A percentile compares a stretch with the other conserved stretches of the same genome.
Evolutionary conservation across 2,329 filamentous ascomycete species (phyloP).

Genomic region (Paraphoma chrysanthemicola): DNA sequence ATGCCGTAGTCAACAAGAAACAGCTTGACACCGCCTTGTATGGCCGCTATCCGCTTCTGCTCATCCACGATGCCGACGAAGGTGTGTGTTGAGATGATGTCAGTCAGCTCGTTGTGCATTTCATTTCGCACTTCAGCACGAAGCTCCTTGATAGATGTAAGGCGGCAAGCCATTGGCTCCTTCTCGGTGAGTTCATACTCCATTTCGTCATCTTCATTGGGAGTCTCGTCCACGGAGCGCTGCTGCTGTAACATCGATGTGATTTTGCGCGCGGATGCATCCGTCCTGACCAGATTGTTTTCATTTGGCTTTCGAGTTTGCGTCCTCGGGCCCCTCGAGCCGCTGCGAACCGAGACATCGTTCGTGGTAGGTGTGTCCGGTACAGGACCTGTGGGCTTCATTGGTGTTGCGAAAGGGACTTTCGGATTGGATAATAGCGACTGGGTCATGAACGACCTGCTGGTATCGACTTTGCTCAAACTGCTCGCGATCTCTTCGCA

Average conservation of each 20-base stretch:
- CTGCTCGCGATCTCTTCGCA: slow-evolving; percentile 80
- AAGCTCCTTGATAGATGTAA: slow-evolving; percentile 86
- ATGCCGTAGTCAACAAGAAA: slow-evolving; percentile 94
- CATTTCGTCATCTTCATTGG: slow-evolving; percentile 56
- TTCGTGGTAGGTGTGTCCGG: slow-evolving; percentile 22
- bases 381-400: slow-evolving; percentile 43
- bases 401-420: slow-evolving; percentile 48
- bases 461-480: slow-evolving; percentile 87
- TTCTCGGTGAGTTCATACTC: slow-evolving; percentile 77
- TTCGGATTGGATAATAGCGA: slow-evolving; percentile 68
- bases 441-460: slow-evolving; percentile 92
- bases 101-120: slow-evolving; percentile 85
- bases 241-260: slow-evolving; percentile 87
- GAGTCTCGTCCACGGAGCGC: slow-evolving; percentile 41
- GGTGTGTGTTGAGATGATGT: slow-evolving; percentile 85
- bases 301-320: slow-evolving; percentile 65
- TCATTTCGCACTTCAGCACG: slow-evolving; percentile 79
- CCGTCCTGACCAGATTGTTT: slow-evolving; percentile 89
- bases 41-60: slow-evolving; percentile 82
- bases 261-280: slow-evolving; percentile 88
- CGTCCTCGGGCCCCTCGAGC: slow-evolving; percentile 38
- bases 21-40: slow-evolving; percentile 90
- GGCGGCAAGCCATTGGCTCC: slow-evolving; percentile 71
- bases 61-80: slow-evolving; percentile 95
- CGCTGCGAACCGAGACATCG: slow-evolving; percentile 30